Evolutionary conservation across 805 yeast species (phyloP).

Genomic region (Maudiozyma serrabonitensis): DNA sequence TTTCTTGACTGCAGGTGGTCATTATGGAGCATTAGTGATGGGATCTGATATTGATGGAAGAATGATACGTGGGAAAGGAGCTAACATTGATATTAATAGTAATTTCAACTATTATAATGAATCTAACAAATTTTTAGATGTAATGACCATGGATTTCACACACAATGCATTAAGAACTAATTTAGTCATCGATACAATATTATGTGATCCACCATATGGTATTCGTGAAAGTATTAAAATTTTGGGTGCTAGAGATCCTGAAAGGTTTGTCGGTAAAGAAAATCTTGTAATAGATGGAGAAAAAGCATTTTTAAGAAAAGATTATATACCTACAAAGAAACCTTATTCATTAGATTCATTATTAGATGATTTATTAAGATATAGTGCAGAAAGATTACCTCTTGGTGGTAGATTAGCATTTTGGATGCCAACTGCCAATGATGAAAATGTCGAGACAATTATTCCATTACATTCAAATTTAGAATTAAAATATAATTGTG

Average conservation of each 20-base stretch:
- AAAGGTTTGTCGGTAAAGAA: constrained; percentile 63
- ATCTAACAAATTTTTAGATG: constrained; percentile 52
- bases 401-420: constrained; percentile 75
- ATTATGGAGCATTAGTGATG: constrained; percentile 66
- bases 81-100: constrained; percentile 34
- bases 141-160: constrained; percentile 88
- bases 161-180: constrained; percentile 66
- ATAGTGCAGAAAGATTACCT: constrained; percentile 63
- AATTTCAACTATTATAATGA: constrained; percentile 74
- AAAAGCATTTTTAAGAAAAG: constrained; percentile 64
- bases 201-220: constrained; percentile 98
- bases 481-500: constrained; percentile 62
- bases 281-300: constrained; percentile 66
- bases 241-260: constrained; percentile 71
- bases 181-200: constrained; percentile 63
- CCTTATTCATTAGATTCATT: constrained; percentile 73
- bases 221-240: constrained; percentile 92
- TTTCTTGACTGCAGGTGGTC: constrained; percentile 78
- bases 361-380: constrained; percentile 66
- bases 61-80: constrained; percentile 56
- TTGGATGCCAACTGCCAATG: constrained; percentile 98
- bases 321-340: constrained; percentile 87
- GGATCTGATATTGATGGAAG: constrained; percentile 92
- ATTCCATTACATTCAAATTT: constrained; percentile 74
- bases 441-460: constrained; percentile 55